Evolutionary conservation across 2,329 filamentous ascomycete genomes (phyloP), one percentile per base, ranked within the genome.

Genomic region (Sporothrix protearum): DNA sequence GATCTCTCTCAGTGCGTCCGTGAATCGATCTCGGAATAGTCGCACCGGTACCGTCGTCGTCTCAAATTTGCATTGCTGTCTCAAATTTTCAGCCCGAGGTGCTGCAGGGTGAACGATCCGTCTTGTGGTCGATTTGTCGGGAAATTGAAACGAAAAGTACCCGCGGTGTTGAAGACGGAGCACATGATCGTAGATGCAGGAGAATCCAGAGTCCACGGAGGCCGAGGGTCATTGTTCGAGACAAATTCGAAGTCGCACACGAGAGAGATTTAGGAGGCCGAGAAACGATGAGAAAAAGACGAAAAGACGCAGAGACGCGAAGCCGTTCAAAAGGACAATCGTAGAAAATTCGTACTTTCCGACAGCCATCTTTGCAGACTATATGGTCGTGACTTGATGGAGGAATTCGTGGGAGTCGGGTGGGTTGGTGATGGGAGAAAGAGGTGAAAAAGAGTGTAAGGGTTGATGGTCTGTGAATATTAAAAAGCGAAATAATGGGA

Each of bases 291-390:
- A 59, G 68, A 51, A 14, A 22, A 45, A 39, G 49, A 10, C 22
- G 49, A 67, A 68, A 59, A 51, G 51, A 47, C 61, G 70, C 14
- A 36, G 25, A 45, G 63, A 30, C 68, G 28, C 36, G 42, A 2
- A n/a, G 22, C n/a, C 49, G 49, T 30, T 49, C 53, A 36, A 51
- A 30, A 55, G 14, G 59, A 16, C 22, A 36, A 55, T 55, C 30
- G 22, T 45, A 14, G 22, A 36, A 12, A 14, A 30, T 53, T 68
- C 57, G 55, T 71, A 87, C 85, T 87, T 87, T 85, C 85, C 85
- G 84, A 87, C 85, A 82, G 85, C 85, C 85, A 87, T 87, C 80
- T 82, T 77, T 86, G 85, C 85, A 81, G 83, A 83, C 81, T 82
- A 80, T 80, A 19, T 80, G 81, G 79, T 83, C 80, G 80, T 78